Evolutionary conservation across 2,329 filamentous ascomycete species (phyloP).

Genomic region (Sphaceloma murrayae): DNA sequence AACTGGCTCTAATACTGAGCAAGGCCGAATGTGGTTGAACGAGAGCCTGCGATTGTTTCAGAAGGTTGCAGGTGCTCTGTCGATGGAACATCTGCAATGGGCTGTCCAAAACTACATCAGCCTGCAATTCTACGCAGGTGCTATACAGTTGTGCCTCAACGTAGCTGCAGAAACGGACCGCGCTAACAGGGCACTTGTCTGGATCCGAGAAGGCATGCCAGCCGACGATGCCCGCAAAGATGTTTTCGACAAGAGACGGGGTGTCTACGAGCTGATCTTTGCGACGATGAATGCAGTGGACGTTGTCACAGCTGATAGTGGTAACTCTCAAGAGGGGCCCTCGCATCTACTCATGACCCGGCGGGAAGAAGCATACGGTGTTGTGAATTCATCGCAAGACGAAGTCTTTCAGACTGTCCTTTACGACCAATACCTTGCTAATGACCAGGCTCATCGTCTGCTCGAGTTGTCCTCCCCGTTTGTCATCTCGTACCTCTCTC

Average conservation of each 20-base stretch:
- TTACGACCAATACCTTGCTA: constrained; percentile 93
- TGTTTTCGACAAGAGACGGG: constrained; percentile 60
- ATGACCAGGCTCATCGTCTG: constrained; percentile 76
- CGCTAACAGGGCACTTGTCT: constrained; percentile 72
- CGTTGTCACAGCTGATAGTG: constrained; percentile 54
- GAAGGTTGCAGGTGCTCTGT: constrained; percentile 74
- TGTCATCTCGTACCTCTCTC: constrained; percentile 75
- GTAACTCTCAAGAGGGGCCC: constrained; percentile 67
- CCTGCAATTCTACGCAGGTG: constrained; percentile 81
- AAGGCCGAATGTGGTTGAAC: constrained; percentile 68
- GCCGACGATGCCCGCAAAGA: constrained; percentile 57
- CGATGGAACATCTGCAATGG: constrained; percentile 66
- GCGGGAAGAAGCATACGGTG: constrained; percentile 76
- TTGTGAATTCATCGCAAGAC: constrained; percentile 79
- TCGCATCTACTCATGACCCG: constrained; percentile 67
- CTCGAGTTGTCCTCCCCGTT: constrained; percentile 76
- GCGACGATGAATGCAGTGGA: constrained; percentile 72
- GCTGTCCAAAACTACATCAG: constrained; percentile 70
- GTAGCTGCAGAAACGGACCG: constrained; percentile 80
- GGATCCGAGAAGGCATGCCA: constrained; percentile 77
- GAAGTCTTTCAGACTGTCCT: constrained; percentile 92
- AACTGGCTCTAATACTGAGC: constrained; percentile 62
- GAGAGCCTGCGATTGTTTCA: constrained; percentile 84
- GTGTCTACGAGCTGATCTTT: constrained; percentile 82
- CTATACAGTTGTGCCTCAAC: constrained; percentile 74